Evolutionary conservation across 2,329 filamentous ascomycete genomes (phyloP), one percentile per base, ranked within the genome.

Genomic region (Cladosporium colombiae): DNA sequence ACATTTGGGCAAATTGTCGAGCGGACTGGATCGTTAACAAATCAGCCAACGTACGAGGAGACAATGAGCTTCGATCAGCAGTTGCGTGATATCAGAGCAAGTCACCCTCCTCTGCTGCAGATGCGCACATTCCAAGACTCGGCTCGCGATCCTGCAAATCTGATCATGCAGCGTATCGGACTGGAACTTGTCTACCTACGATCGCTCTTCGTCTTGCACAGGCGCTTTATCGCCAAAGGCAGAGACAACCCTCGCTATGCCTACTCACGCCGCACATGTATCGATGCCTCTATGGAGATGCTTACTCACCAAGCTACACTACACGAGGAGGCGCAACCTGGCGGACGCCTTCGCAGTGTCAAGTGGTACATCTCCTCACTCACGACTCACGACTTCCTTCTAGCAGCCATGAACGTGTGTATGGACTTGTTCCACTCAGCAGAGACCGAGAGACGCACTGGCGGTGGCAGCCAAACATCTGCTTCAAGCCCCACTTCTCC

Each of bases 181-280:
- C 81, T 97, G 35, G 91, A 95, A 68, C 89, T 95, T 59, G 80
- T 97, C 5, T 96, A 93, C 74, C 88, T 96, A 69, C 97, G 96
- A 79, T 91, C 93, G 21, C 85, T 96, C 72, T 96, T 92, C 72
- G 86, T 97, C 25, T 85, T 99, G 46, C 95, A 99, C 77, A 86
- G 93, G 60, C 93, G 93, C 69, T 97, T 95, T 76, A 85, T 97
- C 66, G 83, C 86, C n/a, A 86, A 89, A 66, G 91, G 93, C 5
- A 84, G 91, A 57, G 86, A 91, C 66, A 95, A 94, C 71, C 83
- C 90, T 11, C 86, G 93, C 10, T 98, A 96, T 74, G 86, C 88
- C 10, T 92, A 95, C 74, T 97, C 93, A 2, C 87, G 94, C 33
- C 88, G 89, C 49, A 90, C 89, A 25, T 95, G 92, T 69, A 89